Conservation (phyloP, 805 yeast species). For the Saturnispora serradocipensis region DNA sequence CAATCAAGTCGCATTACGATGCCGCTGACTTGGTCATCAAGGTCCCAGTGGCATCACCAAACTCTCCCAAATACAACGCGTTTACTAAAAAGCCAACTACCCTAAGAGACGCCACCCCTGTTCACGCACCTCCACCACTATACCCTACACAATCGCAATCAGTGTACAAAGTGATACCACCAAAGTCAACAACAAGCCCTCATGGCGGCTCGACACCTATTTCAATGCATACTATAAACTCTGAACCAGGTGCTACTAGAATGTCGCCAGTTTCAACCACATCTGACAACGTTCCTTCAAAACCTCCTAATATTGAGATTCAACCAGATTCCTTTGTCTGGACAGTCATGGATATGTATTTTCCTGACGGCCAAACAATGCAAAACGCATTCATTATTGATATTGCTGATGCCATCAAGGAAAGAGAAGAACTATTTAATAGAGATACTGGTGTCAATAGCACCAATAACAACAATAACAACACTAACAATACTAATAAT, state of each 20-base stretch:
- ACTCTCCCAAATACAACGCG: neutral
- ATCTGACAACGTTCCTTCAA: neutral
- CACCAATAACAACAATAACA: neutral
- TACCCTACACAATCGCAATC: neutral
- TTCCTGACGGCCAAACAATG: slow-evolving; percentile 61
- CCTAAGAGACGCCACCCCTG: neutral
- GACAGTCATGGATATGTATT: slow-evolving; percentile 47
- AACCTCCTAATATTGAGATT: slow-evolving; percentile 16
- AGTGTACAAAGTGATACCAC: neutral
- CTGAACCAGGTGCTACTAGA: neutral
- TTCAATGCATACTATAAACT: neutral
- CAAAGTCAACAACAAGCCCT: slow-evolving; percentile 1
- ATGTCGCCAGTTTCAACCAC: neutral
- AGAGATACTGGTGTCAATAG: neutral
- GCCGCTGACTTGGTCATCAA: slow-evolving; percentile 53
- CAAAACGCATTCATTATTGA: slow-evolving; percentile 56
- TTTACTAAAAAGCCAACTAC: neutral
- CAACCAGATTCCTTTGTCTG: slow-evolving; percentile 59
- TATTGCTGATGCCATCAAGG: slow-evolving; percentile 5
- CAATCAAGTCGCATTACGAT: slow-evolving; percentile 51
- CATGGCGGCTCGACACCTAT: neutral
- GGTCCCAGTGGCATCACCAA: neutral
- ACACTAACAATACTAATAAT: neutral
- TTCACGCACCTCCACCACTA: slow-evolving; percentile 4
- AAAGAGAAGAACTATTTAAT: neutral